Evolutionary conservation across 306 rosid species (phyloP).

Genomic region (Quercus robur): DNA sequence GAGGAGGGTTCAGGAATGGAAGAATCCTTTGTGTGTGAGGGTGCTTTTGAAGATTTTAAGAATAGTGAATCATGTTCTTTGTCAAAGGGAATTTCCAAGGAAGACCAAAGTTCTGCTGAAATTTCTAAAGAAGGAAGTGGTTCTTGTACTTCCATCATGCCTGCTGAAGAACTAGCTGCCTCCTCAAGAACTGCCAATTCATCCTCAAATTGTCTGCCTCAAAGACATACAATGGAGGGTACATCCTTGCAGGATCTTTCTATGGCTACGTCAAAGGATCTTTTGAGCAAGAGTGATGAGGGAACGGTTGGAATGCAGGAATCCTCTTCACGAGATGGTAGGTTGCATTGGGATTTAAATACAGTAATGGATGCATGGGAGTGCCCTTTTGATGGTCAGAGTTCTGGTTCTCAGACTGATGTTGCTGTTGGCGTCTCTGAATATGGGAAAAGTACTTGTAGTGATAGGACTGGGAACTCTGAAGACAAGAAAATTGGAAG

Average conservation of each 20-base stretch:
- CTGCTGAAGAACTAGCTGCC: background rate
- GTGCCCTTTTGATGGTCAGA: background rate
- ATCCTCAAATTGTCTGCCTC: background rate
- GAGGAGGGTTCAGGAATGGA: background rate
- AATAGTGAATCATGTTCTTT: background rate
- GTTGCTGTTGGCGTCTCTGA: background rate
- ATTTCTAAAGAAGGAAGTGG: background rate
- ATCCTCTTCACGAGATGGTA: background rate
- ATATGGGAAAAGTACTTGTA: background rate
- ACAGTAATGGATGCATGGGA: conserved; percentile 1
- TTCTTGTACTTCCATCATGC: background rate
- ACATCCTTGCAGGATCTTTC: background rate
- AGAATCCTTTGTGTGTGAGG: background rate
- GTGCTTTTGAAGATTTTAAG: background rate
- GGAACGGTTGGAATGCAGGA: background rate
- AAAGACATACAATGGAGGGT: background rate
- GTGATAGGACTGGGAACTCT: background rate
- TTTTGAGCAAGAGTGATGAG: background rate
- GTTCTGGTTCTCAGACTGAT: background rate
- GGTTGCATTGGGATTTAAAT: conserved; percentile 1
- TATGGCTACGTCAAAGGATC: background rate
- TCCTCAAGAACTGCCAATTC: background rate
- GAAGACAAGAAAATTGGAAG: background rate
- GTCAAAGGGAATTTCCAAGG: background rate
- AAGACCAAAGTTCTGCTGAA: background rate